These are phyloP conservation scores for Mucor lusitanicus DNA, from an alignment of 371 early-diverging fungal genomes.

Conservation along the genomic window DNA sequence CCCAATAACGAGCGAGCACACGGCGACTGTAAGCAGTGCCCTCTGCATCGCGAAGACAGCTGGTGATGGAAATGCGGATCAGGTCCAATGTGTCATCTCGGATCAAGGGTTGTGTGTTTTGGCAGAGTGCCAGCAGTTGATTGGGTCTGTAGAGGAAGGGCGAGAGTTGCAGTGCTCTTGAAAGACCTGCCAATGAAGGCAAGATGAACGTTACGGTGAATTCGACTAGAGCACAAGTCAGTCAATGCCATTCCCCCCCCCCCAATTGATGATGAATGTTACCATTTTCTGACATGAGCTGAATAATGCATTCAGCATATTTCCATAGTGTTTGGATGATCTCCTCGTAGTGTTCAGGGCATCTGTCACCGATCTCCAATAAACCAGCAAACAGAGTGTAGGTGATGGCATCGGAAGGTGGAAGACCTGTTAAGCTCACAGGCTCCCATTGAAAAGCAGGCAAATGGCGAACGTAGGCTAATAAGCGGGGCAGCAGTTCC, in stretches of 20 bases:
- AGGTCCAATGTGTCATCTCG: conserved; percentile 53
- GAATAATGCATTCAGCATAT: conserved; percentile 25
- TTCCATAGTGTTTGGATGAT: conserved; percentile 35
- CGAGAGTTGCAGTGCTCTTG: conserved; percentile 64
- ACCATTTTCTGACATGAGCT: conserved; percentile 27
- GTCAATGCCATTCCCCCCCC: not conserved
- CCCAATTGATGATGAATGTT: not conserved
- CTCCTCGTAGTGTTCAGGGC: conserved; percentile 38
- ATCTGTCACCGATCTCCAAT: conserved; percentile 50
- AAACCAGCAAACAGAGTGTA: conserved; percentile 47
- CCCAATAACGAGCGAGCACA: conserved; percentile 51
- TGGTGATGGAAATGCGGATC: conserved; percentile 56
- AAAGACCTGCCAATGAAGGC: conserved; percentile 68
- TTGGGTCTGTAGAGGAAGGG: conserved; percentile 52
- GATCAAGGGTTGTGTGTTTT: conserved; percentile 56
- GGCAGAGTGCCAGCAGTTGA: conserved; percentile 50
- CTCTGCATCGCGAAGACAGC: conserved; percentile 42
- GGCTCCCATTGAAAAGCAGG: conserved; percentile 40
- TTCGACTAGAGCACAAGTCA: conserved; percentile 31
- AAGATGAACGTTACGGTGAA: conserved; percentile 63
- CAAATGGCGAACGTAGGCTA: conserved; percentile 37
- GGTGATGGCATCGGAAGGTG: conserved; percentile 46
- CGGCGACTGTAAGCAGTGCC: conserved; percentile 49
- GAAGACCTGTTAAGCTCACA: conserved; percentile 19
- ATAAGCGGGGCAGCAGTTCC: conserved; percentile 33